These are phyloP conservation scores for Lactarius hatsudake DNA, from an alignment of 768 basidiomycete genomes.

Conservation along the genomic window DNA sequence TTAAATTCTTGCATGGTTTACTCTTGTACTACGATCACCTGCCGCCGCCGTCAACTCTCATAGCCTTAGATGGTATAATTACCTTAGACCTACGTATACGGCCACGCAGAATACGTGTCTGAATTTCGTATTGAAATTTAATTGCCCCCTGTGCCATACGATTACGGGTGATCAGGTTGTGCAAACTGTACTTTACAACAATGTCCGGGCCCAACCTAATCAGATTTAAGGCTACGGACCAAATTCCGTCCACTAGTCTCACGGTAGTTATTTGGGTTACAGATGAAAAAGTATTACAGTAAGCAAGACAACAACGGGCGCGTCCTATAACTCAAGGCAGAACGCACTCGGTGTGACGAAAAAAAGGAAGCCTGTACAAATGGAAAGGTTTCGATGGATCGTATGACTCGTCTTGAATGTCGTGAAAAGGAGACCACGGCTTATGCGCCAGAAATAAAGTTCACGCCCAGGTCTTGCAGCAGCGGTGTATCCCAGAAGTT, in stretches of 20 bases:
- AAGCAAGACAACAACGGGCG: background rate
- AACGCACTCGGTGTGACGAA: background rate
- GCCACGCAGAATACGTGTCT: background rate
- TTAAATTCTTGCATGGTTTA: background rate
- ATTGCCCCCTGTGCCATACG: background rate
- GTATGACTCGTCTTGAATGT: background rate
- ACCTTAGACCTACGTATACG: background rate
- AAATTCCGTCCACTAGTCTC: background rate
- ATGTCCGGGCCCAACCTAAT: background rate
- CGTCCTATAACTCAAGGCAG: background rate
- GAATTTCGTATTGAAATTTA: background rate
- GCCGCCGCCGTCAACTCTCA: background rate
- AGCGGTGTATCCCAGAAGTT: constrained; percentile 24
- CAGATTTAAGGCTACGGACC: background rate
- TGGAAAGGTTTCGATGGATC: background rate
- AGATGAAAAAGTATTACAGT: constrained; percentile 3
- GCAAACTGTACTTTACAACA: background rate
- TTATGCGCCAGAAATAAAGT: constrained; percentile 11
- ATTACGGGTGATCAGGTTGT: background rate
- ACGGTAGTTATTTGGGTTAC: background rate
- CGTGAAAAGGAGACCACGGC: background rate
- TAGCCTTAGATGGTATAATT: background rate
- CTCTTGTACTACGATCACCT: constrained; percentile 3
- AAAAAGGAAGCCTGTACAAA: background rate
- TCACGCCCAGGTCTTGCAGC: constrained; percentile 12